A percentile compares a stretch with the other conserved stretches of the same genome.
Conservation (phyloP, 208 protist genomes). For the Kentomonas sorsogonicus region DNA sequence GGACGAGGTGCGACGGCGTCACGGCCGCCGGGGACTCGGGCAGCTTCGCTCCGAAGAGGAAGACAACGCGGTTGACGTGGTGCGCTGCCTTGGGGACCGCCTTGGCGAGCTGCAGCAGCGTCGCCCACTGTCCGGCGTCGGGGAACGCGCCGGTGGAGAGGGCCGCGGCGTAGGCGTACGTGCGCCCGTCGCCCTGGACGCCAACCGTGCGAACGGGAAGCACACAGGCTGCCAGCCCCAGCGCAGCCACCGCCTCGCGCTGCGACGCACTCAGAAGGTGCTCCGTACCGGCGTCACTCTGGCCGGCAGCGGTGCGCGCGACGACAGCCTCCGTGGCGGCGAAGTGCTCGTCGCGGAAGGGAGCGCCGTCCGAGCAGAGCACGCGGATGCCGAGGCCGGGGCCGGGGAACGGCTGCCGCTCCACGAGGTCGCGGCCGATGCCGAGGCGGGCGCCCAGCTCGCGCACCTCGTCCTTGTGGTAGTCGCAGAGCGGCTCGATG, state of each 20-base stretch:
- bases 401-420: conserved; percentile 95
- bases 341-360: conserved; percentile 43
- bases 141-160: conserved; percentile 63
- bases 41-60: conserved; percentile 74
- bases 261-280: neutral
- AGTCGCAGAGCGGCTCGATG: conserved; percentile 96
- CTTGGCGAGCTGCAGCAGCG: conserved; percentile 70
- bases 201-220: conserved; percentile 94
- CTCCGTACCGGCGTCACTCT: neutral
- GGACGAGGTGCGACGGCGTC: conserved; percentile 70
- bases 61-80: conserved; percentile 92
- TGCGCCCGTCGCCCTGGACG: conserved; percentile 96
- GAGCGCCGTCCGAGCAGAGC: conserved; percentile 85
- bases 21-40: conserved; percentile 24
- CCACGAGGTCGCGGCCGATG: conserved; percentile 89
- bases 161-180: conserved; percentile 92
- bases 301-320: conserved; percentile 20
- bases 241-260: conserved; percentile 7
- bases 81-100: conserved; percentile 90
- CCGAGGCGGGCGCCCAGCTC: conserved; percentile 92
- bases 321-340: conserved; percentile 33
- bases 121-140: conserved; percentile 56
- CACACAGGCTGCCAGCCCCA: conserved; percentile 35
- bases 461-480: conserved; percentile 98
- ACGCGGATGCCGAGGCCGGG: conserved; percentile 97